phyloP scores from a whole-genome alignment of 2,329 filamentous ascomycete genomes.

The Fusarium succisae region DNA sequence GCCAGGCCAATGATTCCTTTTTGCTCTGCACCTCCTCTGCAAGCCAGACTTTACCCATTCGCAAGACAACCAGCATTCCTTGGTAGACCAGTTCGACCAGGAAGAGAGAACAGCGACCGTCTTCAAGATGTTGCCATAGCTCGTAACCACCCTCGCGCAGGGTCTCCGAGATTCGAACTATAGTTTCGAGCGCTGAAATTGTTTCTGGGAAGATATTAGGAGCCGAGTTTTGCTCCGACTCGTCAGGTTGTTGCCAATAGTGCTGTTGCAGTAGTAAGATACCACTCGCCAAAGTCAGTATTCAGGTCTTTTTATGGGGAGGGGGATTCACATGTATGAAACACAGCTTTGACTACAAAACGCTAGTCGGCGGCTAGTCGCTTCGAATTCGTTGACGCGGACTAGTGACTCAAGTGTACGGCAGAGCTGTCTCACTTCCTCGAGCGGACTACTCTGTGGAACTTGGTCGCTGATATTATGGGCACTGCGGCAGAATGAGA shows the following conservation, averaged over 20 bases:
- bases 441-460: neutral
- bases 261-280: neutral
- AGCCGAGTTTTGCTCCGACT: neutral
- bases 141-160: neutral
- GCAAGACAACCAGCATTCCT: neutral
- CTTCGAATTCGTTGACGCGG: neutral
- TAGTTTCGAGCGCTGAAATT: neutral
- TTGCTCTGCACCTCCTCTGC: neutral
- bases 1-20: neutral
- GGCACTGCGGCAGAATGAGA: neutral
- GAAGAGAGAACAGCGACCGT: neutral
- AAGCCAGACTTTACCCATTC: neutral
- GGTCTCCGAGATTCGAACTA: neutral
- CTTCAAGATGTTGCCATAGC: neutral
- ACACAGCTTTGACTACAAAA: neutral
- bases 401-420: neutral
- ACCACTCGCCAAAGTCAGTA: neutral
- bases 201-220: neutral
- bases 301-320: too few relatives aligned
- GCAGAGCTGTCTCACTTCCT: neutral
- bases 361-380: neutral
- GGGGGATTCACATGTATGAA: neutral
- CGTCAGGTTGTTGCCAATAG: neutral
- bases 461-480: accelerated
- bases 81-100: neutral